These are phyloP conservation scores for Stromatinia cepivora DNA, from an alignment of 2,329 filamentous ascomycete species.

Conservation along the genomic window DNA sequence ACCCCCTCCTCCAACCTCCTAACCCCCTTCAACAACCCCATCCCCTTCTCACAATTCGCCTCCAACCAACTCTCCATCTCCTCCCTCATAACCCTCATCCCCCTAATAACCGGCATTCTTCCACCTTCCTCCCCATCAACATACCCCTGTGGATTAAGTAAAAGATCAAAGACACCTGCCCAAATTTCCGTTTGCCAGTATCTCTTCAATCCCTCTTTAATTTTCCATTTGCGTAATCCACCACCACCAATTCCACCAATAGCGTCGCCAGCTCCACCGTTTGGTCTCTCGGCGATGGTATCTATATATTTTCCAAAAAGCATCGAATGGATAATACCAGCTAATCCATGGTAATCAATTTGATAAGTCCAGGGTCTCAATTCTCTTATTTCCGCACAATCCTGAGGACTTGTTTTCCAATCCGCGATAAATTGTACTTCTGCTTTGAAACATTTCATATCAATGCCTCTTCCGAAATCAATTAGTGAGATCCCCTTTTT, in stretches of 20 bases:
- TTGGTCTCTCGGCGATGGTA: conserved; percentile 53
- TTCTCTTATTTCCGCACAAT: conserved; percentile 96
- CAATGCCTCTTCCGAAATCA: conserved; percentile 92
- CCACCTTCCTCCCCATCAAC: conserved; percentile 62
- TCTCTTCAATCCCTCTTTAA: conserved; percentile 81
- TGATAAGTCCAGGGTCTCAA: conserved; percentile 95
- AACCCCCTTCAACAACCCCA: conserved; percentile 69
- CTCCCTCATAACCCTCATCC: conserved; percentile 68
- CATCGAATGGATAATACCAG: conserved; percentile 82
- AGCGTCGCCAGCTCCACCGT: conserved; percentile 47
- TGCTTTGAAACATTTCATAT: conserved; percentile 80
- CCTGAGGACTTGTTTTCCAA: conserved; percentile 84
- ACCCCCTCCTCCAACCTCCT: conserved; percentile 55
- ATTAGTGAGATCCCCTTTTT: conserved; percentile 82
- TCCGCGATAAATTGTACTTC: conserved; percentile 89
- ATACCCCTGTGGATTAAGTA: conserved; percentile 77
- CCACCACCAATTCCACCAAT: conserved; percentile 47
- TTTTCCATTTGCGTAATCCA: conserved; percentile 65
- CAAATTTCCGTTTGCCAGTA: conserved; percentile 98
- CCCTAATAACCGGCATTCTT: conserved; percentile 71
- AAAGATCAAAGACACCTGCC: conserved; percentile 76
- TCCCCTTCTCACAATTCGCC: conserved; percentile 76
- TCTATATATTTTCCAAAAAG: conserved; percentile 96
- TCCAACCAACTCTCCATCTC: conserved; percentile 84
- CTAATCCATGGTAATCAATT: conserved; percentile 92